Evolutionary conservation across 1,284 basidiomycete genomes (phyloP).

Genomic region (Microbotryum saponariae): DNA sequence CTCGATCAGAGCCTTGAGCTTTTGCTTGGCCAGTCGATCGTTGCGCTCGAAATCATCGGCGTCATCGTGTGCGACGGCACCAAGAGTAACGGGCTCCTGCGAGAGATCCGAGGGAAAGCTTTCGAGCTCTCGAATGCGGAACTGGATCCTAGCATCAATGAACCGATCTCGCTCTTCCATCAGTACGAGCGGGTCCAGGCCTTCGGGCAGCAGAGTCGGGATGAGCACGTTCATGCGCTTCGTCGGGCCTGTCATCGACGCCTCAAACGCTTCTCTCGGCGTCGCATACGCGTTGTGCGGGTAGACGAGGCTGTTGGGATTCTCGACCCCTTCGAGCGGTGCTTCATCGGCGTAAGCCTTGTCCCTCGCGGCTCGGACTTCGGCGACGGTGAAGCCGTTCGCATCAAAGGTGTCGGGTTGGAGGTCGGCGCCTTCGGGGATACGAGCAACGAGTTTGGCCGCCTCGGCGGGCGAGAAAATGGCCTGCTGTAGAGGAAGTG

Average conservation of each 20-base stretch:
- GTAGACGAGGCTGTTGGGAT: slow-evolving; percentile 73
- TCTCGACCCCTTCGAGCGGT: slow-evolving; percentile 54
- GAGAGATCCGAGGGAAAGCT: slow-evolving; percentile 67
- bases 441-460: slow-evolving; percentile 14
- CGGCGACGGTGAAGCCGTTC: slow-evolving; percentile 4
- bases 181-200: slow-evolving; percentile 84
- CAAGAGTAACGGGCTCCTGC: slow-evolving; percentile 40
- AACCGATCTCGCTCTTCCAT: slow-evolving; percentile 86
- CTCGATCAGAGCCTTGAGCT: slow-evolving; percentile 85
- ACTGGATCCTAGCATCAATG: slow-evolving; percentile 79
- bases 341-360: slow-evolving; percentile 32
- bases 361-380: slow-evolving; percentile 26
- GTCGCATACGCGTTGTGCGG: slow-evolving; percentile 88
- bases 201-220: slow-evolving; percentile 73
- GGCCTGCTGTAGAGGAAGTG: slow-evolving; percentile 68
- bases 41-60: slow-evolving; percentile 37
- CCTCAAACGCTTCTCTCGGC: too few species aligned
- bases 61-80: slow-evolving; percentile 40
- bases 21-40: slow-evolving; percentile 43
- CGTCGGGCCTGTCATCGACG: slow-evolving; percentile 57
- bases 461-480: slow-evolving; percentile 45
- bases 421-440: slow-evolving; percentile 14
- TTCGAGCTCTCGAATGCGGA: slow-evolving; percentile 85
- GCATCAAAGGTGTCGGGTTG: slow-evolving; percentile 41
- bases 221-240: slow-evolving; percentile 68